Conservation (phyloP, 2,329 filamentous ascomycete species). For the Colletotrichum tropicale region DNA sequence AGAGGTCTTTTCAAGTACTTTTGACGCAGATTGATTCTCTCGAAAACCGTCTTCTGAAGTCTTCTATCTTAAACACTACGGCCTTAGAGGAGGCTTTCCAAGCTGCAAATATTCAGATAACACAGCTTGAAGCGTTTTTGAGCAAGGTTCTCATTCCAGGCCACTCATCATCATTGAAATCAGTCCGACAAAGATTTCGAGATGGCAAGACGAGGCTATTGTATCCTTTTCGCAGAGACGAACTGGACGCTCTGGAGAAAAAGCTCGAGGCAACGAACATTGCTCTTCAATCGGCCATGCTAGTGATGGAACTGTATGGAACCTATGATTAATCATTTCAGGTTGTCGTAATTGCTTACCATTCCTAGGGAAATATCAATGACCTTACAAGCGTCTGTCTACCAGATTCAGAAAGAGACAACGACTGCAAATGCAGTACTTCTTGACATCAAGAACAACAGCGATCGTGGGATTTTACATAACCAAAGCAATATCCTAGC, state of each 20-base stretch:
- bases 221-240: neutral
- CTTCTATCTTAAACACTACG: accelerated
- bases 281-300: neutral
- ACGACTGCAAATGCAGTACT: neutral
- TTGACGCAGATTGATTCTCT: neutral
- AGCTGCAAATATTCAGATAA: neutral
- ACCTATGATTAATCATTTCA: neutral
- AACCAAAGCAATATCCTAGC: neutral
- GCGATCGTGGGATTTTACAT: neutral
- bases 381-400: neutral
- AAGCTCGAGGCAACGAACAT: neutral
- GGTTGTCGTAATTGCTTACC: neutral
- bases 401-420: neutral
- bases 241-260: neutral
- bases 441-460: neutral
- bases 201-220: neutral
- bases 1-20: neutral
- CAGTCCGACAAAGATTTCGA: no score
- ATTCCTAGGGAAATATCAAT: neutral
- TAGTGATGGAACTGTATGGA: neutral
- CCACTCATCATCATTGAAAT: no score
- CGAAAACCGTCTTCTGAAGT: accelerated
- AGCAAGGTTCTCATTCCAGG: neutral
- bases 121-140: neutral
- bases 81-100: neutral